phyloP scores from a whole-genome alignment of 129 eudicot genomes.

The Gnaphalium uliginosum region DNA sequence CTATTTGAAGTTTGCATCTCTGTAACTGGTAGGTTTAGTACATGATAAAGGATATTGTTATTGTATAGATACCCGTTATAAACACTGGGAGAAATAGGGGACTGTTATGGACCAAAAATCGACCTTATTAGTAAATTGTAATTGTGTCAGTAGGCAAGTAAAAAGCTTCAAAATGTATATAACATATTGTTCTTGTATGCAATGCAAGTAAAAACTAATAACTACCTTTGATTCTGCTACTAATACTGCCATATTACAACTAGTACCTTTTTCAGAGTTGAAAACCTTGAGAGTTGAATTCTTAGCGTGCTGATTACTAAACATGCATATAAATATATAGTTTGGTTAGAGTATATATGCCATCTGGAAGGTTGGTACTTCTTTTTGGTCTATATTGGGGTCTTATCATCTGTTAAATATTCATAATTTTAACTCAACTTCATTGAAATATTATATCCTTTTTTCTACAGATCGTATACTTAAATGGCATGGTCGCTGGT shows the following conservation, averaged over 20 bases:
- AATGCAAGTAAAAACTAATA: conserved; percentile 6
- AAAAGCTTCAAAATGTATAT: background rate
- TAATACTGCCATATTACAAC: background rate
- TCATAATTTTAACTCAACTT: background rate
- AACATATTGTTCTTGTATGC: background rate
- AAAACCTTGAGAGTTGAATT: conserved; percentile 11
- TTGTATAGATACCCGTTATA: background rate
- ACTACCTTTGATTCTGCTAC: background rate
- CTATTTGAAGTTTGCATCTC: background rate
- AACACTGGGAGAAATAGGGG: background rate
- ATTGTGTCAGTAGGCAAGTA: background rate
- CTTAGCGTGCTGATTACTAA: background rate
- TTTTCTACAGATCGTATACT: conserved; percentile 14
- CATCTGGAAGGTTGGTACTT: conserved; percentile 15
- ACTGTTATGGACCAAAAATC: background rate
- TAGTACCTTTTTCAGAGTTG: conserved; percentile 4
- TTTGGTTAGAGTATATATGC: conserved; percentile 1
- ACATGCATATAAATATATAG: conserved; percentile 1
- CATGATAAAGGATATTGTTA: background rate
- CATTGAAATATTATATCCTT: background rate
- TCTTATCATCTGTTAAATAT: background rate
- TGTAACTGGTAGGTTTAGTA: conserved; percentile 4
- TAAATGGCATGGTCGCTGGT: conserved; percentile 35
- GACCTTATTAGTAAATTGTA: background rate
- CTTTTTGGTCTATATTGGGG: background rate